phyloP scores from a whole-genome alignment of 129 eudicot species.

The Apium graveolens region DNA sequence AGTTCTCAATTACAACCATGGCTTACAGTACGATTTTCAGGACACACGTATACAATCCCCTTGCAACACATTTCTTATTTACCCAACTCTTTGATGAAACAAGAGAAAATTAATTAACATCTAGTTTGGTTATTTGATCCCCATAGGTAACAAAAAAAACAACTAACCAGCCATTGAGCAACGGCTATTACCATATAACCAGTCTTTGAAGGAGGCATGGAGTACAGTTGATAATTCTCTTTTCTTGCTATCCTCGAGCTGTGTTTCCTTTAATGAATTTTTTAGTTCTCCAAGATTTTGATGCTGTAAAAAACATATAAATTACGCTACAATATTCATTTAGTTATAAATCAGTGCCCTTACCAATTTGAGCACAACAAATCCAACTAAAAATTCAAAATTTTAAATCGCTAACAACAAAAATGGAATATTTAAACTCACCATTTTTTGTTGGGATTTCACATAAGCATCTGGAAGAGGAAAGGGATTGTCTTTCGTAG shows the following conservation, averaged over 20 bases:
- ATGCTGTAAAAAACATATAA: constrained; percentile 33
- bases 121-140: not conserved
- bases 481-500: constrained; percentile 91
- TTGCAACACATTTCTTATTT: not conserved
- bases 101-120: not conserved
- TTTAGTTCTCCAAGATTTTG: constrained; percentile 70
- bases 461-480: constrained; percentile 78
- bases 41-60: not conserved
- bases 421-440: constrained; percentile 19
- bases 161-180: not conserved
- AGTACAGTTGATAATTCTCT: constrained; percentile 79
- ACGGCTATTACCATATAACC: constrained; percentile 74
- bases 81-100: not conserved
- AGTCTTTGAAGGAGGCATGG: constrained; percentile 85
- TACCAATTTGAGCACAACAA: not conserved
- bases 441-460: constrained; percentile 74
- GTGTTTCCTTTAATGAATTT: constrained; percentile 68
- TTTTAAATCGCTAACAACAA: not conserved
- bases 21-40: not conserved
- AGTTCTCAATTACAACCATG: not conserved
- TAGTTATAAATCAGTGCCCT: not conserved
- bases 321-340: not conserved
- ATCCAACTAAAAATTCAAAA: not conserved
- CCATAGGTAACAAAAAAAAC: not conserved
- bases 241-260: constrained; percentile 75